Base-by-base conservation (phyloP, 148 eudicot genomes). In the Diospyros kaki region DNA sequence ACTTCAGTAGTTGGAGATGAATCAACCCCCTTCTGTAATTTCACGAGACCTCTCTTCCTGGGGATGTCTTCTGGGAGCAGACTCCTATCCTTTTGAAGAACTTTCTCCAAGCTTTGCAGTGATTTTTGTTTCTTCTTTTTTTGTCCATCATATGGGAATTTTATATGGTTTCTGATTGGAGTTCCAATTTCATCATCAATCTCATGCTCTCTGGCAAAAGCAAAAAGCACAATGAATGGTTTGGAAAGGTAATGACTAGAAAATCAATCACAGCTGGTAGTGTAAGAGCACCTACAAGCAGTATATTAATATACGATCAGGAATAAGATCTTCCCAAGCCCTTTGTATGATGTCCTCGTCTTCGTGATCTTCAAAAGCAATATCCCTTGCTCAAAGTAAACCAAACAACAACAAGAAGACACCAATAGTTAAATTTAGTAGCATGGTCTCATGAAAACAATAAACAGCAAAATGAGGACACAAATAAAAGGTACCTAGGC, bases 321-420 rank as follows among this genome's bases (percentile, higher is more conserved):
- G 89, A 78, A 95, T 78, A 73, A 95, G 88, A 75, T 70, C 87
- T 66, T 85, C 87, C 99, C 99, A 95, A 64, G 96, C 99, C 85
- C 99, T 89, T 86, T 71, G 84, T 28, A 75, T 4, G 58, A 83
- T 74, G 61, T 76, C 89, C 53, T 75, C 77, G 55, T 90, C 87
- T 42, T 80, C 87, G 44, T 78, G 66, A 46, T 81, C 84, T 73
- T 88, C 89, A 77, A 90, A 86, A 80, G 81, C 81, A 73, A 95
- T 92, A 75, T 82, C 58, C 80, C 96, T 28, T 95, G 88, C 74
- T 56, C 79, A 81, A 56, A 61, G 51, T 56, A 68, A 83, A 73
- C 74, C 71, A 73, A 69, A 67, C 58, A 67, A 43, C 46, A 75
- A 58, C 40, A 50, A 28, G 28, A 38, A 60, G 48, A 69, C 52